Base-by-base conservation (phyloP, 192 early-diverging fungal species). In the Gamsiella multidivaricata region DNA sequence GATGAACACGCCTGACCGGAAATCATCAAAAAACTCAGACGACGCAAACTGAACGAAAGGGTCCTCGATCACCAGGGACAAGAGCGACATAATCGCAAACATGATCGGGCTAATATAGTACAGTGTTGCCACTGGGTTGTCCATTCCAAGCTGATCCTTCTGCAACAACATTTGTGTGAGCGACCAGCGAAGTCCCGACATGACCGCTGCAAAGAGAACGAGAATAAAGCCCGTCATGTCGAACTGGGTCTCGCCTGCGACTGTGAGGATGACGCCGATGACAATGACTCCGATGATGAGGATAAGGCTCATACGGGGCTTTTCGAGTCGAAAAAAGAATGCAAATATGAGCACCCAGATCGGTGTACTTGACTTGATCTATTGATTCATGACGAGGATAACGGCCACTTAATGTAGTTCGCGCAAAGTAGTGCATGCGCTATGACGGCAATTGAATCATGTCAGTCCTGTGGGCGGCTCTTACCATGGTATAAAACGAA, bases 401-500 rank as follows among this genome's bases (percentile, higher is more conserved):
- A n/a, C n/a, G n/a, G n/a, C n/a, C n/a, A n/a, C n/a, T n/a, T n/a
- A n/a, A n/a, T n/a, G n/a, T n/a, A n/a, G n/a, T n/a, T n/a, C n/a
- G n/a, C n/a, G n/a, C n/a, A n/a, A n/a, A n/a, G n/a, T n/a, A n/a
- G n/a, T n/a, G n/a, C 47, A 50, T 2, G 15, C 14, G 6, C 22
- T 50, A 22, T 17, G 18, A 23, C 12, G 3, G 8, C 47, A 50
- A 12, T 53, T 7, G 9, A 5, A 10, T n/a, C 15, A 46, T 6
- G 45, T n/a, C 10, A 6, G 10, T 53, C 51, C 51, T 1, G 26
- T 18, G 17, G 45, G 9, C 7, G 25, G 6, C 23, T 8, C 36
- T 56, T 80, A 83, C 86, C 88, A 91, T 90, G 28, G 90, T 96
- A 74, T 95, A 95, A 69, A 96, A 94, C n/a, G 91, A 89, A 20